These are phyloP conservation scores for Trametes versicolor DNA, from an alignment of 1,284 basidiomycete genomes.

Conservation along the genomic window DNA sequence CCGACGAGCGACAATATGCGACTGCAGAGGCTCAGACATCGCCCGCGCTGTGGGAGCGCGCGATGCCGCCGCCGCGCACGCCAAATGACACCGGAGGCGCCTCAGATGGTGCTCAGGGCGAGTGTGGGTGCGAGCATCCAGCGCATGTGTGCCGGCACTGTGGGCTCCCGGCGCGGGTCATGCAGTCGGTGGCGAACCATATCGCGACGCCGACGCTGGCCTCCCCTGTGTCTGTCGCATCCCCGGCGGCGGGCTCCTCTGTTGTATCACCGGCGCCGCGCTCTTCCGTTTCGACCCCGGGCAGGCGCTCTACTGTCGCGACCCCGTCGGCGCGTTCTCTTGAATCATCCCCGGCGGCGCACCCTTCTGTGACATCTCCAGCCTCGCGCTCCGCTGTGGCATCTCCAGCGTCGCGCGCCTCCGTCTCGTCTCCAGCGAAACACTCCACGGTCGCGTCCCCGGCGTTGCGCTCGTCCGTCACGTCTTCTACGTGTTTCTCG, in stretches of 20 bases:
- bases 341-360: not conserved
- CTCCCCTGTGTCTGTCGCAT: not conserved
- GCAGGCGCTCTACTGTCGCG: not conserved
- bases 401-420: not conserved
- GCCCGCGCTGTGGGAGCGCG: not conserved
- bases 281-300: not conserved
- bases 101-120: not conserved
- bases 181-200: not conserved
- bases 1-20: constrained; percentile 1
- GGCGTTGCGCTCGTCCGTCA: not conserved
- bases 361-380: not conserved
- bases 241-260: not conserved
- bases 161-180: constrained; percentile 3
- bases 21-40: constrained; percentile 8
- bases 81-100: constrained; percentile 6
- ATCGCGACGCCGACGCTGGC: not conserved
- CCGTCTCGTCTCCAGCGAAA: not conserved
- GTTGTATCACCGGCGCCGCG: not conserved
- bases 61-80: constrained; percentile 11
- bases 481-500: not conserved
- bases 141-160: constrained; percentile 15
- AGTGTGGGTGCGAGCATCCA: constrained; percentile 12
- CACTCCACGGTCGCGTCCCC: not conserved
- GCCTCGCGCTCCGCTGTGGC: not conserved
- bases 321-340: not conserved